phyloP scores from a whole-genome alignment of 306 rosid species.

The Boehmeria nivea region DNA sequence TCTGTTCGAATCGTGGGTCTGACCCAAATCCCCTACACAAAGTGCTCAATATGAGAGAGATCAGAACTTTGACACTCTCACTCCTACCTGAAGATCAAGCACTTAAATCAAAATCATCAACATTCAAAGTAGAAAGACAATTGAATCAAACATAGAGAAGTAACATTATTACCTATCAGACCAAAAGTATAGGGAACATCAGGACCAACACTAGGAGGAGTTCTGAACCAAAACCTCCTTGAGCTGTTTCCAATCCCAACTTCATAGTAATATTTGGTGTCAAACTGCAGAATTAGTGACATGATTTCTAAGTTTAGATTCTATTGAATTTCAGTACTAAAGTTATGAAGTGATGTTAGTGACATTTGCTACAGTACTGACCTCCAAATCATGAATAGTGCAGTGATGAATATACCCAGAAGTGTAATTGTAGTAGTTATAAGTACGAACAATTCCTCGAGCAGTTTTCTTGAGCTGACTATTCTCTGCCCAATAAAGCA shows the following conservation, averaged over 20 bases:
- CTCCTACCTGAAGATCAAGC: neutral
- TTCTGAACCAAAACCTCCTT: constrained; percentile 51
- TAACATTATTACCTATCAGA: constrained; percentile 42
- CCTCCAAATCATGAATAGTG: constrained; percentile 54
- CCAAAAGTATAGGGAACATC: constrained; percentile 74
- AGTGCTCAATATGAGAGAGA: constrained; percentile 1
- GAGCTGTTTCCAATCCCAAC: constrained; percentile 47
- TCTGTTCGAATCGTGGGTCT: constrained; percentile 49
- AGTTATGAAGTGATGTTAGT: neutral
- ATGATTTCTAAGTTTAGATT: no score
- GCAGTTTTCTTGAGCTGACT: constrained; percentile 27
- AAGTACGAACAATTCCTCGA: constrained; percentile 39
- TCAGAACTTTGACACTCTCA: neutral
- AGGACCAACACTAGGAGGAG: constrained; percentile 68
- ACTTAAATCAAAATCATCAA: neutral
- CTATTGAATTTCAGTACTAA: no score
- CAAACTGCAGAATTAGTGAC: constrained; percentile 58
- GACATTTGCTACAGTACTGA: constrained; percentile 4
- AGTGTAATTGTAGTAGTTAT: constrained; percentile 59
- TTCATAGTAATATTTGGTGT: constrained; percentile 59
- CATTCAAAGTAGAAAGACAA: no score
- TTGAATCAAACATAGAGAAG: neutral
- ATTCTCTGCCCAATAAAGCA: constrained; percentile 62
- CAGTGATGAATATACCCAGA: constrained; percentile 87
- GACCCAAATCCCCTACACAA: constrained; percentile 76